Conservation (phyloP, 1,284 basidiomycete genomes). For the Cryptococcus hybrid region DNA sequence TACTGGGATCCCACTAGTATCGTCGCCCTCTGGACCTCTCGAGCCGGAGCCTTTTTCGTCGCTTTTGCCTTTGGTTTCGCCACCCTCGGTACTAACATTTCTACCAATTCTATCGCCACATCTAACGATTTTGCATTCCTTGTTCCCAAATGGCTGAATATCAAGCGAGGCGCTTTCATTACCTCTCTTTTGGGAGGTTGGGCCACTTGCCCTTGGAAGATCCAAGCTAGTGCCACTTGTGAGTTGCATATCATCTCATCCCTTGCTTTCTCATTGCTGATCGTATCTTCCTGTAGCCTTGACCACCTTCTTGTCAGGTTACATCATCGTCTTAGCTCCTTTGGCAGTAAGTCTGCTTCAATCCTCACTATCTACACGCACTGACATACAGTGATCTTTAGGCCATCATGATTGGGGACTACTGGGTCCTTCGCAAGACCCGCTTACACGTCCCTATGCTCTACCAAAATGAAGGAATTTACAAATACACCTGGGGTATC, state of each 20-base stretch:
- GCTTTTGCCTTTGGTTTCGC: slow-evolving; percentile 65
- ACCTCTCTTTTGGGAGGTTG: slow-evolving; percentile 71
- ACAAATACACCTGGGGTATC: slow-evolving; percentile 35
- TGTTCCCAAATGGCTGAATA: slow-evolving; percentile 62
- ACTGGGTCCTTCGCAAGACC: slow-evolving; percentile 34
- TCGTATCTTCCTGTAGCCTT: slow-evolving; percentile 20
- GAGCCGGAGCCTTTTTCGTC: slow-evolving; percentile 75
- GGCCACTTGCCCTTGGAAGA: slow-evolving; percentile 51
- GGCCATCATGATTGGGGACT: slow-evolving; percentile 45
- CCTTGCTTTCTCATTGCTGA: background rate
- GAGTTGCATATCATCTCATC: background rate
- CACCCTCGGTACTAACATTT: slow-evolving; percentile 72
- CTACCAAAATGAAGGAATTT: slow-evolving; percentile 48
- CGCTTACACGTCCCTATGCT: slow-evolving; percentile 42
- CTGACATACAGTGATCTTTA: background rate
- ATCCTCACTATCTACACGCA: background rate
- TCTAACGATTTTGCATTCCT: slow-evolving; percentile 72
- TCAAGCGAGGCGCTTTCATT: slow-evolving; percentile 68
- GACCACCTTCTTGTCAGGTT: slow-evolving; percentile 46
- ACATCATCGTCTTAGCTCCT: slow-evolving; percentile 45
- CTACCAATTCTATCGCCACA: slow-evolving; percentile 64
- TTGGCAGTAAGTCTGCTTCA: slow-evolving; percentile 18
- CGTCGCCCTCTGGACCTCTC: slow-evolving; percentile 49
- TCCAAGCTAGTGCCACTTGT: slow-evolving; percentile 38
- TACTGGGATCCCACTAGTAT: slow-evolving; percentile 61